Percentiles rank a stretch among this genome's conserved stretches.
These are phyloP conservation scores for Neonectria ditissima DNA, from an alignment of 2,329 filamentous ascomycete genomes.

Conservation along the genomic window DNA sequence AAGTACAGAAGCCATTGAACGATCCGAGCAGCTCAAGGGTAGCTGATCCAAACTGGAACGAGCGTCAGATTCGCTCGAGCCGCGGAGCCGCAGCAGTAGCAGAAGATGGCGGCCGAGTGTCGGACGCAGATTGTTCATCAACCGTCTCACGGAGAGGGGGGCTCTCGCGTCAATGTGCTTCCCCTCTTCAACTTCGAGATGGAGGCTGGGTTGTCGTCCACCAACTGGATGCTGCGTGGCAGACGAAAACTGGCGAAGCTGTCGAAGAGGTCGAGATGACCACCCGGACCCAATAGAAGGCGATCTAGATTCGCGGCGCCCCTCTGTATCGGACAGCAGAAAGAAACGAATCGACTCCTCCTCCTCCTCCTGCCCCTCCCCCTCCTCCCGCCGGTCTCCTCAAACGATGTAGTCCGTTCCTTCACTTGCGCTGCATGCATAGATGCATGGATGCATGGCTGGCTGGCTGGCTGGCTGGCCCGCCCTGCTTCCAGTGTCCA, in stretches of 20 bases:
- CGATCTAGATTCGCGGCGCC: not conserved
- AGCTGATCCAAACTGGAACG: not conserved
- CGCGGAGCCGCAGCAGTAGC: not conserved
- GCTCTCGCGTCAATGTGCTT: not conserved
- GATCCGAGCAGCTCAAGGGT: not conserved
- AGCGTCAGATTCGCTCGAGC: not conserved
- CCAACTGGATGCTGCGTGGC: conserved; percentile 18
- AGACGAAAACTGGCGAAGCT: not conserved
- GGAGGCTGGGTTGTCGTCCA: conserved; percentile 7
- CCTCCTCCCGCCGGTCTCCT: not conserved
- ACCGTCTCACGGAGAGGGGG: conserved; percentile 11
- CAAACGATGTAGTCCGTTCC: not conserved
- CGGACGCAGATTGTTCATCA: conserved; percentile 9
- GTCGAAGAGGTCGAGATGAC: conserved; percentile 4
- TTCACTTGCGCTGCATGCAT: too few relatives aligned
- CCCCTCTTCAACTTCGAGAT: conserved; percentile 7
- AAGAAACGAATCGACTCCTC: too few relatives aligned
- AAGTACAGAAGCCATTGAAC: not conserved
- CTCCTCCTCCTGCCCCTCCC: not conserved
- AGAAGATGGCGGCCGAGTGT: conserved; percentile 6
- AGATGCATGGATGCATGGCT: too few relatives aligned
- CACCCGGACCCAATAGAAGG: not conserved
- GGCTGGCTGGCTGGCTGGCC: too few relatives aligned
- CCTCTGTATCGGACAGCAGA: conserved; percentile 22
- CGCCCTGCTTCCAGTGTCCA: not conserved